Base-by-base conservation (phyloP, 768 basidiomycete genomes). In the Boletus huronensis region DNA sequence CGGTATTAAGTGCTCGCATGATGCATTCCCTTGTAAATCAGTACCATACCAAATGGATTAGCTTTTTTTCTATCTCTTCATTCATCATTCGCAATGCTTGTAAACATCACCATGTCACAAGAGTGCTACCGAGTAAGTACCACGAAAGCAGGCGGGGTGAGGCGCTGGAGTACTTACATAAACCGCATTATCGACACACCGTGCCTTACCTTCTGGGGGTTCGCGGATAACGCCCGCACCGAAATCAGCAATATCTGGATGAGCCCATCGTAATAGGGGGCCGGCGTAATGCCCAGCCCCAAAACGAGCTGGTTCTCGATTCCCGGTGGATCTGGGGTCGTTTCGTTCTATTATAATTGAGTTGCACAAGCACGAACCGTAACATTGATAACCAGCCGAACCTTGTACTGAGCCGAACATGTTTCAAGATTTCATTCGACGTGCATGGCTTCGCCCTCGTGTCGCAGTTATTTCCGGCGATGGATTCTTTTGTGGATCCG, bases 281-380 rank as follows among this genome's bases (percentile, higher is more conserved):
- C 21, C 28, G 25, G 40, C 23, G 39, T 34, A 52, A 28, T 14
- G 31, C 7, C n/a, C n/a, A n/a, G n/a, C n/a, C n/a, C n/a, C n/a
- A n/a, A n/a, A n/a, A n/a, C n/a, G n/a, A n/a, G n/a, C n/a, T n/a
- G n/a, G n/a, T n/a, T n/a, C n/a, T n/a, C n/a, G n/a, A n/a, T n/a
- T n/a, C n/a, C n/a, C n/a, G n/a, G n/a, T n/a, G n/a, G n/a, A n/a
- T n/a, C n/a, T n/a, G n/a, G n/a, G n/a, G n/a, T n/a, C n/a, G n/a
- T n/a, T n/a, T n/a, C n/a, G n/a, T n/a, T n/a, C 45, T 17, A 26
- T 36, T 23, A 39, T 26, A 35, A 57, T 51, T 57, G 36, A 57
- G 40, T 56, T 19, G 39, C 29, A 5, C 34, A 5, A 48, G 21
- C 25, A 29, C 19, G 44, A 48, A 43, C 36, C 50, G 25, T 45